Evolutionary conservation across 2,329 filamentous ascomycete species (phyloP).

Genomic region (Cryphonectria parasitica): DNA sequence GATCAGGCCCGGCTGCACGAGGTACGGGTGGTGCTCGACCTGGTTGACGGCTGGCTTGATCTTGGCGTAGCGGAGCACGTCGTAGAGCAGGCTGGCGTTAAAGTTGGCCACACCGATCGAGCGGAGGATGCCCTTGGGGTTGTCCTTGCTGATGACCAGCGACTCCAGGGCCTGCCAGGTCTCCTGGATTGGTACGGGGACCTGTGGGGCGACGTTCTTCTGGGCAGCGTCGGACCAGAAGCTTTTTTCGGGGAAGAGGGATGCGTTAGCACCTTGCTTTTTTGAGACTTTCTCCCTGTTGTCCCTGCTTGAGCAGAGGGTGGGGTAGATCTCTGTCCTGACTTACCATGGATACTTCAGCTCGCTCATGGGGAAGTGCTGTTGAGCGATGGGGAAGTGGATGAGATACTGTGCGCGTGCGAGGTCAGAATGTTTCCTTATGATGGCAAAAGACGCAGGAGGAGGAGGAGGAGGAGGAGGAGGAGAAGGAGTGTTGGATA

Average conservation of each 20-base stretch:
- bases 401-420: conserved; percentile 56
- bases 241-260: conserved; percentile 32
- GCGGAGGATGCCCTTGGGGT: conserved; percentile 52
- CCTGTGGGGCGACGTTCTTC: conserved; percentile 45
- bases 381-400: conserved; percentile 58
- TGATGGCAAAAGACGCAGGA: neutral
- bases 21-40: conserved; percentile 69
- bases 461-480: neutral
- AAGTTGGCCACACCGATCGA: conserved; percentile 66
- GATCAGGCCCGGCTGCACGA: conserved; percentile 61
- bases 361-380: conserved; percentile 48
- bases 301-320: neutral
- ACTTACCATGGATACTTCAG: conserved; percentile 39
- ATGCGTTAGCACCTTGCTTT: neutral
- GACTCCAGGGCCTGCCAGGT: conserved; percentile 64
- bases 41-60: conserved; percentile 59
- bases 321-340: neutral
- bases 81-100: conserved; percentile 60
- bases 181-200: conserved; percentile 55
- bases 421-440: neutral
- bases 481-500: neutral
- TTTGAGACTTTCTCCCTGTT: conserved; percentile 30
- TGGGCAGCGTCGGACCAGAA: conserved; percentile 48
- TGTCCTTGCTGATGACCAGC: conserved; percentile 49
- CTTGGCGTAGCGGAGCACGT: conserved; percentile 63